A percentile compares a stretch with the other conserved stretches of the same genome.
Conservation (phyloP, 495 filamentous ascomycete genomes). For the Jackrogersella multiformis region DNA sequence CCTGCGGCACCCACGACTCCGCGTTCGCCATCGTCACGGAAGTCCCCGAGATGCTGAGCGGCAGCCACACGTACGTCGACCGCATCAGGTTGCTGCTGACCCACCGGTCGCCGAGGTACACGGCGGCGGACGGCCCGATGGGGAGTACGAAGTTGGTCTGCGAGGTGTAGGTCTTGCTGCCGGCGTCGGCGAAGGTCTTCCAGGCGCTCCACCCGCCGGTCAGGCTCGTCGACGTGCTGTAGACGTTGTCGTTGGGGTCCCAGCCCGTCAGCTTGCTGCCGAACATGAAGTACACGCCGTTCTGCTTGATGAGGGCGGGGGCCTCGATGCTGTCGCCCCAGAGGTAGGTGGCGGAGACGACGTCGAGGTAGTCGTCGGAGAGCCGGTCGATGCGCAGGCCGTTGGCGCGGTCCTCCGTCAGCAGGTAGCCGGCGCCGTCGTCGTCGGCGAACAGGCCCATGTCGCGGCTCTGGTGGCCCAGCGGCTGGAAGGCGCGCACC, state of each 20-base stretch:
- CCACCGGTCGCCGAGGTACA: constrained; percentile 77
- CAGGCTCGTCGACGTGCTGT: constrained; percentile 51
- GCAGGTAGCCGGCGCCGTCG: constrained; percentile 68
- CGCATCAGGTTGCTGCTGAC: constrained; percentile 64
- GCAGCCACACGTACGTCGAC: constrained; percentile 73
- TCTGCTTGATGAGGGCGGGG: constrained; percentile 53
- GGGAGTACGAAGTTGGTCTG: constrained; percentile 63
- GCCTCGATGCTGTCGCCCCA: constrained; percentile 56
- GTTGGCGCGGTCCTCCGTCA: constrained; percentile 69
- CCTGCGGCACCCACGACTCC: constrained; percentile 62
- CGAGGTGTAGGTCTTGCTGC: constrained; percentile 61
- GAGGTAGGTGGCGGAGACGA: constrained; percentile 61
- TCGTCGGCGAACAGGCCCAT: constrained; percentile 69
- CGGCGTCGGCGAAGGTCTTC: constrained; percentile 65
- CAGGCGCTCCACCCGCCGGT: constrained; percentile 67
- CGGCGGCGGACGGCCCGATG: constrained; percentile 51
- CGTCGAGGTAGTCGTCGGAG: constrained; percentile 59
- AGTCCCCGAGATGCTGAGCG: constrained; percentile 65
- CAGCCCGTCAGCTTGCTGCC: constrained; percentile 52
- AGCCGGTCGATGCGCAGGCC: constrained; percentile 62
- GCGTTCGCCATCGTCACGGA: constrained; percentile 61
- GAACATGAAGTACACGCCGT: constrained; percentile 53
- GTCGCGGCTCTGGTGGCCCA: constrained; percentile 66
- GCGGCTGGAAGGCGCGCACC: constrained; percentile 52
- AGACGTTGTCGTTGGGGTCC: constrained; percentile 70